Base-by-base conservation (phyloP, 2,329 filamentous ascomycete genomes). In the Cercospora brassicicola region DNA sequence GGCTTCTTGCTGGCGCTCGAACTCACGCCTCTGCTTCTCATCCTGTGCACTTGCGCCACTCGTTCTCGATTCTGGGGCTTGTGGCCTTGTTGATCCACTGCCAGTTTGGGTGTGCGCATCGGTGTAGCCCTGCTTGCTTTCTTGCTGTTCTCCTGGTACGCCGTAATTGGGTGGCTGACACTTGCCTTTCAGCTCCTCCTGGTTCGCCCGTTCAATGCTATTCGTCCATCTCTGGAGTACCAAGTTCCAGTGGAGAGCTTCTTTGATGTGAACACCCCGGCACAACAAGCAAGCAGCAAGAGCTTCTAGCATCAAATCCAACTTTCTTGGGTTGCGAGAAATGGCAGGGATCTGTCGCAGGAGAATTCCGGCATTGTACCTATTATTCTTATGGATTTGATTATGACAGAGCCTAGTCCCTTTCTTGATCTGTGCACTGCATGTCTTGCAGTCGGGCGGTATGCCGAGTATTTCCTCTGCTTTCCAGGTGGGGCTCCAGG, bases 1-100 rank as follows among this genome's bases (percentile, higher is more conserved):
- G n/a, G 51, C 45, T 36, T 64, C 61, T 39, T 64, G 39, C 20
- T 30, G 30, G 10, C 62, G 62, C n/a, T 64, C 33, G n/a, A 15
- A 57, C 18, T 64, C 48, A 13, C 30, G 62, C 30, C 42, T 36
- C n/a, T 45, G 36, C 39, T 61, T 61, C 42, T 63, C 60, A 20
- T 55, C 60, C 4, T 51, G 20, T 48, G 59, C 39, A 20, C 23
- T 30, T n/a, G 31, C 11, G 10, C 39, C 39, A 28, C 30, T 15
- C 15, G 23, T 10, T 7, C 15, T 26, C 13, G 59, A 42, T n/a
- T 18, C n/a, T 18, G 23, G 11, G 2, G 9, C n/a, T 55, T 48
- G 42, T 2, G 28, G 10, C 31, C 9, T 55, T 9, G 11, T 18
- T 26, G 30, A 20, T 20, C 10, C 30, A 39, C 36, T 39, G 36